Evolutionary conservation across 495 filamentous ascomycete genomes (phyloP).

Genomic region (Daldinia vernicosa): DNA sequence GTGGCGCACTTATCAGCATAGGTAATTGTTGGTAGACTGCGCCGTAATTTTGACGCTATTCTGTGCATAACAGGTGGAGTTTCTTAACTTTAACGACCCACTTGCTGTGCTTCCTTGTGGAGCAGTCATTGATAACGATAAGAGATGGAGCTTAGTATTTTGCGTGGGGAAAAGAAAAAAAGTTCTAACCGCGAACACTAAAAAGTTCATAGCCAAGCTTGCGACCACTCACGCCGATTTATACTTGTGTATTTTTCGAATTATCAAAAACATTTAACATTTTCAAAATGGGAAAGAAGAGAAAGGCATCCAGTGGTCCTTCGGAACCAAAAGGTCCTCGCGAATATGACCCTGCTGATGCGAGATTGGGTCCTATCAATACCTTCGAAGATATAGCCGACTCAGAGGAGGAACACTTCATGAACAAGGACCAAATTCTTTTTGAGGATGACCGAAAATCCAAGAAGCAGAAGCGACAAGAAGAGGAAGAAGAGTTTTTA

Average conservation of each 20-base stretch:
- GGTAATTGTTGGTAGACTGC: no score
- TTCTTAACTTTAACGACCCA: not conserved
- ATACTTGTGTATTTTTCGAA: not conserved
- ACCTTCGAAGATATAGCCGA: conserved; percentile 88
- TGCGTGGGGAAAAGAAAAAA: conserved; percentile 36
- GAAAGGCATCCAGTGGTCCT: conserved; percentile 69
- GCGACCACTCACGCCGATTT: not conserved
- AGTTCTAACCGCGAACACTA: conserved; percentile 16
- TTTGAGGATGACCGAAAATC: conserved; percentile 80
- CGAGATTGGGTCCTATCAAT: conserved; percentile 65
- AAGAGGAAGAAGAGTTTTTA: conserved; percentile 66
- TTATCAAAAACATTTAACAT: not conserved
- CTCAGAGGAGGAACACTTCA: conserved; percentile 90
- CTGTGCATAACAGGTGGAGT: not conserved
- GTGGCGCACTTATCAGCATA: no score
- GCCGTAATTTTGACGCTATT: no score
- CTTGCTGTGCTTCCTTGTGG: not conserved
- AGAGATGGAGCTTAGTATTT: conserved; percentile 11
- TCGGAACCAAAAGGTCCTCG: conserved; percentile 53
- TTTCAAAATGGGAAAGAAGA: conserved; percentile 77
- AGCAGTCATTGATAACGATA: conserved; percentile 15
- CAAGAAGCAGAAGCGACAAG: conserved; percentile 74
- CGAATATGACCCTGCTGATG: conserved; percentile 61
- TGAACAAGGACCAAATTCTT: conserved; percentile 82
- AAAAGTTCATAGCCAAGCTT: conserved; percentile 2